Evolutionary conservation across 306 rosid species (phyloP).

Genomic region (Coriaria nepalensis): DNA sequence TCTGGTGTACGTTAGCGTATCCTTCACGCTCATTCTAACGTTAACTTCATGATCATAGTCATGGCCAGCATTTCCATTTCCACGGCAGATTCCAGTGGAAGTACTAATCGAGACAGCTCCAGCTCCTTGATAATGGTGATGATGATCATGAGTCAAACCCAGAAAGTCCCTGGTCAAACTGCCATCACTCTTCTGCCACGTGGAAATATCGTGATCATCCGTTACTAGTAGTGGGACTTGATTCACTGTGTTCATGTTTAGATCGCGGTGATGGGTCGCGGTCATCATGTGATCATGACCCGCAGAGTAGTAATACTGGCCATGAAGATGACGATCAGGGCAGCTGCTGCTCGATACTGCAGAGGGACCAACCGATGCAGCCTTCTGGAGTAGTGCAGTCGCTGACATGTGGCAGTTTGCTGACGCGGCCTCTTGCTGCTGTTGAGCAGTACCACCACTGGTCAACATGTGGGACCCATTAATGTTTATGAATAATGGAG

Average conservation of each 20-base stretch:
- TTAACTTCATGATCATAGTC: slow-evolving; percentile 13
- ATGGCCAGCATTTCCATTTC: slow-evolving; percentile 11
- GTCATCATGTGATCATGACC: slow-evolving; percentile 17
- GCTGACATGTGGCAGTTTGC: slow-evolving; percentile 54
- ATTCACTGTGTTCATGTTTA: slow-evolving; percentile 15
- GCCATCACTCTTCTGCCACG: slow-evolving; percentile 39
- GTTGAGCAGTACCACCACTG: slow-evolving; percentile 1
- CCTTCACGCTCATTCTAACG: slow-evolving; percentile 32
- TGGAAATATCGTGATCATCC: slow-evolving; percentile 19
- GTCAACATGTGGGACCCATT: too few species aligned
- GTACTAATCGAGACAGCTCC: too few species aligned
- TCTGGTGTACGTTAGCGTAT: slow-evolving; percentile 52
- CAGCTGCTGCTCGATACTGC: slow-evolving; percentile 18
- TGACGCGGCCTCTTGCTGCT: slow-evolving; percentile 24
- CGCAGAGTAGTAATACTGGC: neutral
- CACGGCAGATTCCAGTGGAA: neutral
- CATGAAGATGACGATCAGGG: slow-evolving; percentile 20
- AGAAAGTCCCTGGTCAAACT: slow-evolving; percentile 74
- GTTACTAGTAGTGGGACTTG: slow-evolving; percentile 5
- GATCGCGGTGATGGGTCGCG: slow-evolving; percentile 6
- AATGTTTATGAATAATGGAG: slow-evolving; percentile 7
- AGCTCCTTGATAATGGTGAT: too few species aligned
- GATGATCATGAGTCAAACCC: slow-evolving; percentile 37
- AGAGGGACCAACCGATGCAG: slow-evolving; percentile 50
- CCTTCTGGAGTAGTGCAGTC: slow-evolving; percentile 85